Evolutionary conservation across 768 basidiomycete genomes (phyloP), one percentile per base, ranked within the genome.

Genomic region (Boletus reticuloceps): DNA sequence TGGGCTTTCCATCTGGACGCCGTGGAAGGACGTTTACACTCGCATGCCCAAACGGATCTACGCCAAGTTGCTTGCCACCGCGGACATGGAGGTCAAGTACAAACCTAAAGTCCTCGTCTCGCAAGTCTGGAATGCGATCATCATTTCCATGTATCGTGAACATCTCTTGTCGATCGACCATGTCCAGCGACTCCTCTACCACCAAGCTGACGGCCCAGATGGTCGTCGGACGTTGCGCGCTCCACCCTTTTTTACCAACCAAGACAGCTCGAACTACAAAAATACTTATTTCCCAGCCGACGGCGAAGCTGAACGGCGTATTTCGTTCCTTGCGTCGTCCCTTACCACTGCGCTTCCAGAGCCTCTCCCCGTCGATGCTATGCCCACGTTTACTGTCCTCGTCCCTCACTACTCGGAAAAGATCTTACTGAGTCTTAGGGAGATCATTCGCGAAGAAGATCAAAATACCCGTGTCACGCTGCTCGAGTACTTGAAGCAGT

Each of bases 101-200:
- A 98, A 98, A 74, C 97, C 97, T 54, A 99, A 99, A 81, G 93
- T 99, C 51, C 82, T 99, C 31, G 97, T 99, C 39, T 98, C 95
- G 19, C 97, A 99, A 75, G 88, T 99, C 31, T 99, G 97, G 97
- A 99, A 99, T 71, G 97, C 97, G 43, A 81, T 98, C 74, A 96
- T 99, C 72, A 99, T 99, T 59, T 98, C 96, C 52, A 99, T 99
- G 97, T 99, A 99, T 73, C 88, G 97, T 64, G 97, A 99, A 67
- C 97, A 99, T 74, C 78, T 99, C 47, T 79, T 99, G 38, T 96
- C 94, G 58, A 99, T 99, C 66, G 94, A 98, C 64, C 94, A 99
- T 65, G 97, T 99, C 44, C 97, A 99, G 69, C 89, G 95, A 50
- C 81, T 99, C 19, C 82, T 98, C 34, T 98, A 99, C 69, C 97